These are phyloP conservation scores for Verbena officinalis DNA, from an alignment of 257 asterid genomes.

Conservation along the genomic window DNA sequence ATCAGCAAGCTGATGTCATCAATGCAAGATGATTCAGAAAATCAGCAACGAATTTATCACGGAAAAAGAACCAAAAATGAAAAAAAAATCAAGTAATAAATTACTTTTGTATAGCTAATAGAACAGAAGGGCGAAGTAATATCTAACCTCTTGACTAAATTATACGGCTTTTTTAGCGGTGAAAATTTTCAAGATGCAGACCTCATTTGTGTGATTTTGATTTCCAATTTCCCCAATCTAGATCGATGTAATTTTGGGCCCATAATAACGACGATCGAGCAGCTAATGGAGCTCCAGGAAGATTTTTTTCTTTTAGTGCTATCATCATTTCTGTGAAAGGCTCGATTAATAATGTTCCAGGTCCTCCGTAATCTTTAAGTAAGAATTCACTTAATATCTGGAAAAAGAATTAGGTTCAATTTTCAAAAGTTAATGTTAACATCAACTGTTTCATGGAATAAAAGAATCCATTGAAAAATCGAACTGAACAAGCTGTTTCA, in stretches of 20 bases:
- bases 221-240: constrained; percentile 67
- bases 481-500: too few species aligned
- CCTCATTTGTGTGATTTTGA: constrained; percentile 39
- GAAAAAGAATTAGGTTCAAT: background rate
- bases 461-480: background rate
- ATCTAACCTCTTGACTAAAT: constrained; percentile 24
- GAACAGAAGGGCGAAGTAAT: constrained; percentile 20
- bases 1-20: constrained; percentile 35
- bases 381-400: constrained; percentile 69
- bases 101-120: constrained; percentile 35
- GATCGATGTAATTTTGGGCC: constrained; percentile 66
- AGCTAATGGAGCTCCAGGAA: constrained; percentile 60
- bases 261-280: constrained; percentile 66
- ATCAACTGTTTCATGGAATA: background rate
- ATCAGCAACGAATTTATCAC: constrained; percentile 2
- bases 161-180: constrained; percentile 27
- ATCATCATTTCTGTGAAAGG: constrained; percentile 77
- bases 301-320: constrained; percentile 56
- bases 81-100: constrained; percentile 22
- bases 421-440: background rate
- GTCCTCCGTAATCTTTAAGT: constrained; percentile 70
- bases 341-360: constrained; percentile 65
- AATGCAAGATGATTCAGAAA: constrained; percentile 6
- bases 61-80: background rate
- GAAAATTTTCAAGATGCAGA: background rate